These are phyloP conservation scores for Pyrenula aspistea DNA, from an alignment of 495 filamentous ascomycete species.

Conservation along the genomic window DNA sequence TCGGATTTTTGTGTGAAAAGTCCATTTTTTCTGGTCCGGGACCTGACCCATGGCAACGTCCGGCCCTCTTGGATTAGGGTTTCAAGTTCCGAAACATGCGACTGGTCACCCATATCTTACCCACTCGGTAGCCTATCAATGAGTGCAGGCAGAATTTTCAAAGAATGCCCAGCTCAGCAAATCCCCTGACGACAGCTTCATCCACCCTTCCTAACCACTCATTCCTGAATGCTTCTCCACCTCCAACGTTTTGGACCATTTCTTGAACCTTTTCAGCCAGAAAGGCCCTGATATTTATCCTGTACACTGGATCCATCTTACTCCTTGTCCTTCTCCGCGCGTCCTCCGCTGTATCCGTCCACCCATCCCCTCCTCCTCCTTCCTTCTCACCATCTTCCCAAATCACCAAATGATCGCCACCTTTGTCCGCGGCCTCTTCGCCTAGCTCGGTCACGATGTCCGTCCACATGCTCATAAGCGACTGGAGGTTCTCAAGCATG, in stretches of 20 bases:
- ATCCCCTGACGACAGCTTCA: constrained; percentile 59
- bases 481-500: constrained; percentile 49
- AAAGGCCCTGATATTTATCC: constrained; percentile 56
- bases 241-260: constrained; percentile 56
- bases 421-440: constrained; percentile 29
- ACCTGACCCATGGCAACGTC: too few relatives aligned
- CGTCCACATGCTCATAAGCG: constrained; percentile 59
- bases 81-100: too few relatives aligned
- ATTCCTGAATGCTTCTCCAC: constrained; percentile 58
- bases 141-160: too few relatives aligned
- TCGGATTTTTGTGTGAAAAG: too few relatives aligned
- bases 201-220: constrained; percentile 87
- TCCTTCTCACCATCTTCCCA: constrained; percentile 27
- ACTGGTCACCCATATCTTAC: too few relatives aligned
- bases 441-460: constrained; percentile 50
- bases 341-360: constrained; percentile 53
- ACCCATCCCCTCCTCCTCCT: constrained; percentile 7
- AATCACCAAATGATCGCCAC: constrained; percentile 39
- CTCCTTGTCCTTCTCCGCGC: constrained; percentile 42
- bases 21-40: too few relatives aligned
- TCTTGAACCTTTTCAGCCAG: constrained; percentile 53
- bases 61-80: too few relatives aligned
- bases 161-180: constrained; percentile 41
- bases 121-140: too few relatives aligned
- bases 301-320: constrained; percentile 56